A percentile compares a stretch with the other conserved stretches of the same genome.
These are phyloP conservation scores for Hydrangea macrophylla DNA, from an alignment of 148 eudicot genomes.

Conservation along the genomic window DNA sequence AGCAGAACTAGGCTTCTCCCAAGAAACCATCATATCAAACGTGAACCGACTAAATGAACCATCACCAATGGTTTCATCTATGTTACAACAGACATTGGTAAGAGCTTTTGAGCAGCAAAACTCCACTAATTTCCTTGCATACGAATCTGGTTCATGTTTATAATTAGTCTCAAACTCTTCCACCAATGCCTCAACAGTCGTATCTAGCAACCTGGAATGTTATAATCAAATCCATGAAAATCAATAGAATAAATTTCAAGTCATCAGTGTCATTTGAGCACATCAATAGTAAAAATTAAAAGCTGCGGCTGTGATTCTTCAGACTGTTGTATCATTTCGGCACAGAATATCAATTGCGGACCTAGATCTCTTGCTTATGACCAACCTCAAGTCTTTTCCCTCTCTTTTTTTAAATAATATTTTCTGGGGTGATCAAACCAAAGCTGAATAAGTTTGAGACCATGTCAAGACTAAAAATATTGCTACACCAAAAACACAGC, in stretches of 20 bases:
- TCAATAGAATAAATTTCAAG: not conserved
- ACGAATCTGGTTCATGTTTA: constrained; percentile 53
- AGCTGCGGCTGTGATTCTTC: too few species aligned
- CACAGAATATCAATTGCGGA: too few species aligned
- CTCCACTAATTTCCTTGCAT: constrained; percentile 68
- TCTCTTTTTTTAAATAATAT: too few species aligned
- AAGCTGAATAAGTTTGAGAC: too few species aligned
- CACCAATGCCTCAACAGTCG: constrained; percentile 44
- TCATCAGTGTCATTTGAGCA: too few species aligned
- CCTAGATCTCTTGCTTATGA: too few species aligned
- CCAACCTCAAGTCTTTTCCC: too few species aligned
- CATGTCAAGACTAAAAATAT: too few species aligned
- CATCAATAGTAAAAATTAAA: too few species aligned
- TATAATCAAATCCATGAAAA: not conserved
- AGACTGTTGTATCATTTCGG: too few species aligned
- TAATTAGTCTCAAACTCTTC: constrained; percentile 54
- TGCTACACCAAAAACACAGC: too few species aligned
- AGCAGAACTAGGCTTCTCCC: constrained; percentile 62
- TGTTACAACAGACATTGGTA: constrained; percentile 29
- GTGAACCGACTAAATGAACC: constrained; percentile 74
- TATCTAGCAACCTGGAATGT: constrained; percentile 49
- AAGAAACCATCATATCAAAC: constrained; percentile 93
- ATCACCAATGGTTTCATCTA: constrained; percentile 45
- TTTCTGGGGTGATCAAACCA: too few species aligned
- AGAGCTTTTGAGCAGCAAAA: constrained; percentile 65